Conservation (phyloP, 2,329 filamentous ascomycete genomes). For the Myotisia sp. region DNA sequence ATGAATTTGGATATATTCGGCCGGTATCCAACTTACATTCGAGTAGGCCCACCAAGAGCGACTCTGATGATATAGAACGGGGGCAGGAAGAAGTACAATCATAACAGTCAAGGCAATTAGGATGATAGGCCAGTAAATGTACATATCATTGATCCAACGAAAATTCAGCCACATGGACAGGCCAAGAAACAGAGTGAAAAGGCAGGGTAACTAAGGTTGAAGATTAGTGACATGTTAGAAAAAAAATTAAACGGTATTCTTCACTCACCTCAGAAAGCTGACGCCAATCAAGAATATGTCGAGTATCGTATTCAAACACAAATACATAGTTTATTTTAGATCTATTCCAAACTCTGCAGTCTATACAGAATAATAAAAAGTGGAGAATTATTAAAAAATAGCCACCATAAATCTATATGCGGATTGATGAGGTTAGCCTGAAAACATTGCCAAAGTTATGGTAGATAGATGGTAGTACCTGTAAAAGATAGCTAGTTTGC, state of each 20-base stretch:
- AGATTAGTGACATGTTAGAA: conserved; percentile 2
- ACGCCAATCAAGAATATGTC: conserved; percentile 78
- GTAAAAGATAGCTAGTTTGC: conserved; percentile 56
- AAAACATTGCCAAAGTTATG: too few relatives aligned
- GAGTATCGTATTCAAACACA: conserved; percentile 88
- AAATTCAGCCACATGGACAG: conserved; percentile 87
- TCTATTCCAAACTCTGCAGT: conserved; percentile 67
- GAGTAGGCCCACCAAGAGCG: conserved; percentile 79
- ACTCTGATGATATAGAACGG: conserved; percentile 58
- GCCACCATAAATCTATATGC: conserved; percentile 64
- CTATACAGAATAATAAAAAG: conserved; percentile 69
- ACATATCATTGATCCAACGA: conserved; percentile 53
- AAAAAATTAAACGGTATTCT: background rate
- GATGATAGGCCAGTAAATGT: conserved; percentile 73
- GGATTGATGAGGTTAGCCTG: too few relatives aligned
- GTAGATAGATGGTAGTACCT: conserved; percentile 25
- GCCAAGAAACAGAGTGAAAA: conserved; percentile 62
- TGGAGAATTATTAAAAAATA: conserved; percentile 76
- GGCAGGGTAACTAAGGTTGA: conserved; percentile 52
- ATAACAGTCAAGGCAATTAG: conserved; percentile 54
- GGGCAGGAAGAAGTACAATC: conserved; percentile 63
- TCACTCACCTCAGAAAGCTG: conserved; percentile 55
- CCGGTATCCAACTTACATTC: conserved; percentile 45
- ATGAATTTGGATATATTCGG: background rate
- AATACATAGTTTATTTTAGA: conserved; percentile 92